Conservation (phyloP, 176 grass and related monocot genomes). For the Oryza brachyantha region DNA sequence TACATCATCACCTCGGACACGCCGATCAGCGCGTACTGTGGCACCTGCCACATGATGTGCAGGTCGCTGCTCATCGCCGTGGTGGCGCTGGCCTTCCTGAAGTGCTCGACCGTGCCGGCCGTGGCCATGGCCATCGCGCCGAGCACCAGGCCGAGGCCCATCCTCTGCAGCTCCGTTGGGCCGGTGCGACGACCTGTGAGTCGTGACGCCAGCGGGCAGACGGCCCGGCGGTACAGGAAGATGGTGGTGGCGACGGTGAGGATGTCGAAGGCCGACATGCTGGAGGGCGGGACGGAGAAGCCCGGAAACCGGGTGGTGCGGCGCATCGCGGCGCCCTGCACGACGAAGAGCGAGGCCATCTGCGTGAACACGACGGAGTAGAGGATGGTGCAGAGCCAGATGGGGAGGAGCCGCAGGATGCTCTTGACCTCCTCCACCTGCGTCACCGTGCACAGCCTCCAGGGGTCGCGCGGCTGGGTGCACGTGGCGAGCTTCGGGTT, state of each 20-base stretch:
- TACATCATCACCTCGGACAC: slow-evolving; percentile 98
- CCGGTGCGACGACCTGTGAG: slow-evolving; percentile 34
- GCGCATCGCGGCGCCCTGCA: slow-evolving; percentile 85
- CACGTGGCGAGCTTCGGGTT: slow-evolving; percentile 7
- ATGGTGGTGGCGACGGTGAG: slow-evolving; percentile 67
- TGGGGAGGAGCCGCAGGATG: slow-evolving; percentile 77
- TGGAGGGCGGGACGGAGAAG: slow-evolving; percentile 73
- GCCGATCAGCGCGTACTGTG: slow-evolving; percentile 80
- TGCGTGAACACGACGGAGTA: slow-evolving; percentile 98
- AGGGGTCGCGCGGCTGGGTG: slow-evolving; percentile 43
- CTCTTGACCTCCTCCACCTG: slow-evolving; percentile 95
- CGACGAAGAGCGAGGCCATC: slow-evolving; percentile 96
- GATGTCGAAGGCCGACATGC: slow-evolving; percentile 96
- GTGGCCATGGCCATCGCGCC: slow-evolving; percentile 71
- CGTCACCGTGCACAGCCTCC: slow-evolving; percentile 78
- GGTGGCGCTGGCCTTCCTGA: slow-evolving; percentile 36
- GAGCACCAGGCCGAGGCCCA: slow-evolving; percentile 78
- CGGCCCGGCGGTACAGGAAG: slow-evolving; percentile 67
- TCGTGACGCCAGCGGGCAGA: slow-evolving; percentile 49
- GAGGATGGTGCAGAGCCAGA: slow-evolving; percentile 97
- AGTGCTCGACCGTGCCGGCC: slow-evolving; percentile 73
- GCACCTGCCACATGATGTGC: slow-evolving; percentile 89
- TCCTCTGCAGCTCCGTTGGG: slow-evolving; percentile 73
- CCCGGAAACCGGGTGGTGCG: slow-evolving; percentile 34
- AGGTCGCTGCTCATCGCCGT: slow-evolving; percentile 44